These are phyloP conservation scores for Neocallimastix lanati DNA, from an alignment of 192 early-diverging fungal species.

Conservation along the genomic window DNA sequence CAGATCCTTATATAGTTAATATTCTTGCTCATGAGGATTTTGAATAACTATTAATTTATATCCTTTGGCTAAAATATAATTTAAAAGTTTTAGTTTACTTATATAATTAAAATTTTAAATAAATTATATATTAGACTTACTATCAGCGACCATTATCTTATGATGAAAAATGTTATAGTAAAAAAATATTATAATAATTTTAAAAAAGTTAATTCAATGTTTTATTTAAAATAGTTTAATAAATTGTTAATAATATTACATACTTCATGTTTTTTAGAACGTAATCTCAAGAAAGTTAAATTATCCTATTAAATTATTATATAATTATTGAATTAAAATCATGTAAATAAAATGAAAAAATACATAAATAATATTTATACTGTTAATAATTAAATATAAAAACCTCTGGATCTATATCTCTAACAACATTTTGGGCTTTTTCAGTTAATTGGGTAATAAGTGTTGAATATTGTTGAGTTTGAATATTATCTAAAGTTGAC, in stretches of 20 bases:
- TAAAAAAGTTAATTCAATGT: too few species aligned
- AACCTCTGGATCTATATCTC: conserved; percentile 30
- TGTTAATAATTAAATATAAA: background rate
- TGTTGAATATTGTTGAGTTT: conserved; percentile 35
- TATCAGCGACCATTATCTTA: conserved; percentile 2
- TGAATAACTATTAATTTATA: conserved; percentile 6
- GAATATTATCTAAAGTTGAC: conserved; percentile 37
- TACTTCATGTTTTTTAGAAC: conserved; percentile 4
- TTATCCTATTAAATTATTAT: background rate
- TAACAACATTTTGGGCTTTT: conserved; percentile 21
- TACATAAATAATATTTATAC: background rate
- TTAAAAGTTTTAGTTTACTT: too few species aligned
- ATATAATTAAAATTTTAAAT: background rate
- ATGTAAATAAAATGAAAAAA: too few species aligned
- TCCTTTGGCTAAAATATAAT: conserved; percentile 1
- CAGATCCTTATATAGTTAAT: background rate
- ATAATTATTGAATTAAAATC: background rate
- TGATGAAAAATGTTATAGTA: background rate
- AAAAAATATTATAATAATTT: background rate
- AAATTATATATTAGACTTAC: background rate
- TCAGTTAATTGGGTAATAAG: conserved; percentile 27
- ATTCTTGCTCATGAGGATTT: conserved; percentile 1
- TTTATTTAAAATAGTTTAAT: background rate
- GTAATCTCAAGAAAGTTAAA: conserved; percentile 3
- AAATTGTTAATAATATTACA: background rate